Conservation (phyloP, 2,329 filamentous ascomycete species). For the Penicillium sp. region DNA sequence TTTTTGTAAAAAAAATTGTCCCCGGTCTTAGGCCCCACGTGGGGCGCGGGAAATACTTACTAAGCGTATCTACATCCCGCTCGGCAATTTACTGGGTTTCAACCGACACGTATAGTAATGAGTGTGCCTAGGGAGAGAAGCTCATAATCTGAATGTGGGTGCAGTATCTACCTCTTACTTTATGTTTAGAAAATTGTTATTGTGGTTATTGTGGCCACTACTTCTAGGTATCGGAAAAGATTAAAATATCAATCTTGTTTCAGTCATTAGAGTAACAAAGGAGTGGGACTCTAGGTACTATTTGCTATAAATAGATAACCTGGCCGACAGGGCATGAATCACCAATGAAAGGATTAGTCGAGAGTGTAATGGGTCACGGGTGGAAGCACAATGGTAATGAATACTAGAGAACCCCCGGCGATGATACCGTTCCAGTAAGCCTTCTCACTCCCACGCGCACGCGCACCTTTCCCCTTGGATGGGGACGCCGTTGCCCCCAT, state of each 20-base stretch:
- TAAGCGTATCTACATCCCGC: constrained; percentile 32
- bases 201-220: no score
- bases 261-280: background rate
- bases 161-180: background rate
- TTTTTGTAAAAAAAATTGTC: constrained; percentile 11
- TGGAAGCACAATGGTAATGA: no score
- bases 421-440: no score
- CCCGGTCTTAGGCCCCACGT: constrained; percentile 5
- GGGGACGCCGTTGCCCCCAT: background rate
- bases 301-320: background rate
- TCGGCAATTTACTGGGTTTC: background rate
- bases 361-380: no score
- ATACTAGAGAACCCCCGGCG: no score
- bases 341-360: no score
- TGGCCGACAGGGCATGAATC: no score
- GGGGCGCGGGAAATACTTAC: constrained; percentile 1
- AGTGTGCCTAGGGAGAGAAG: background rate
- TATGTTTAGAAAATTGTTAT: no score
- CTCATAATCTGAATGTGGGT: no score
- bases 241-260: background rate
- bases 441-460: no score
- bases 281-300: background rate
- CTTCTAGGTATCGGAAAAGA: background rate
- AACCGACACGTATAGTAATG: background rate
- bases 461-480: background rate